A percentile compares a stretch with the other conserved stretches of the same genome.
Conservation (phyloP, 345 rosid genomes). For the Mercurialis annua region DNA sequence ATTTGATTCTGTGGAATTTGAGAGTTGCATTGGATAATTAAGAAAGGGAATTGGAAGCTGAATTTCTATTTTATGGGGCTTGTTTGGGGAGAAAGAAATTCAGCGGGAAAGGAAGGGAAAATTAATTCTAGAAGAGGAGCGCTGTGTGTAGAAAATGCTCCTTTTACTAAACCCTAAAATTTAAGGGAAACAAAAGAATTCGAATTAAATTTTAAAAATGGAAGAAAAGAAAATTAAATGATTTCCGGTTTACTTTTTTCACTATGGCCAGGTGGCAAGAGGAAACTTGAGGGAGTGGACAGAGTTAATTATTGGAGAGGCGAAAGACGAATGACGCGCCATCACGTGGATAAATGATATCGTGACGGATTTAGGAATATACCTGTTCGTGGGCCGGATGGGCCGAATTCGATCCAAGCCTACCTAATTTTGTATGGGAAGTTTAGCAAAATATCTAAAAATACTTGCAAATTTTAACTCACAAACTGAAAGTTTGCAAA, state of each 20-base stretch:
- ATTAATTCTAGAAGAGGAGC: background rate
- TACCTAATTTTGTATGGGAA: too few relatives aligned
- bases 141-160: slow-evolving; percentile 6
- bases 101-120: background rate
- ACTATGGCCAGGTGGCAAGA: background rate
- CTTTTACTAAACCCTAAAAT: slow-evolving; percentile 49
- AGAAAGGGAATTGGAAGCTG: background rate
- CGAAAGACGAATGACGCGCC: too few relatives aligned
- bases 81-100: background rate
- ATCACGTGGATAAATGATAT: too few relatives aligned
- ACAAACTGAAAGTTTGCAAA: too few relatives aligned
- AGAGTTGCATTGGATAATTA: slow-evolving; percentile 32
- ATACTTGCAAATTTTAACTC: too few relatives aligned
- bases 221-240: background rate
- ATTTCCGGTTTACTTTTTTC: background rate
- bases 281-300: too few relatives aligned
- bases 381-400: too few relatives aligned
- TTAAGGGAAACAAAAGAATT: slow-evolving; percentile 22
- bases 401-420: too few relatives aligned
- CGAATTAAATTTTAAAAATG: background rate
- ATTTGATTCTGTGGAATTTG: slow-evolving; percentile 21
- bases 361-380: too few relatives aligned
- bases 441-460: too few relatives aligned
- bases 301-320: too few relatives aligned
- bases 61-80: background rate